These are phyloP conservation scores for Ciborinia camelliae DNA, from an alignment of 2,329 filamentous ascomycete genomes.

Conservation along the genomic window DNA sequence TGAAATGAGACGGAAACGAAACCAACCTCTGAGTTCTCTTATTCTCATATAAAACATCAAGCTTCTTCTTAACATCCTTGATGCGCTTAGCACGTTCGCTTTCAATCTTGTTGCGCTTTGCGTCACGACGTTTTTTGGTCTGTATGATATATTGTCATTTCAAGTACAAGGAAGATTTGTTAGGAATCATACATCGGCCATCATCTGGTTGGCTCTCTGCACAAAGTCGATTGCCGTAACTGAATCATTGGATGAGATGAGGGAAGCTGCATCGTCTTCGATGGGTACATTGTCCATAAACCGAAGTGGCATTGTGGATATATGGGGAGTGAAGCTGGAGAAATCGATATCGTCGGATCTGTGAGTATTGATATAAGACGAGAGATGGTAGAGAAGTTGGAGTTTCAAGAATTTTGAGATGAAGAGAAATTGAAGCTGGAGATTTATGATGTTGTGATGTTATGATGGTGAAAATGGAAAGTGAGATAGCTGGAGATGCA, in stretches of 20 bases:
- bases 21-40: conserved; percentile 33
- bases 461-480: not conserved
- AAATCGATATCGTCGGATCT: not conserved
- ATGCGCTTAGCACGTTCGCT: conserved; percentile 28
- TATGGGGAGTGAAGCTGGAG: not conserved
- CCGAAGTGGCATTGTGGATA: not conserved
- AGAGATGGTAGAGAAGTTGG: not conserved
- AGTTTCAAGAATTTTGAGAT: not conserved
- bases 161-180: not conserved
- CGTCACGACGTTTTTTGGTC: conserved; percentile 31
- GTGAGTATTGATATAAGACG: not conserved
- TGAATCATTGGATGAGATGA: not conserved
- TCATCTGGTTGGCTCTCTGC: conserved; percentile 4
- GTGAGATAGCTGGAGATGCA: not conserved
- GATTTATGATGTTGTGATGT: too few species aligned
- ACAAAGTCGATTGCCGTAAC: not conserved
- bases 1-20: not conserved
- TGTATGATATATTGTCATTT: conserved; percentile 18
- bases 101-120: conserved; percentile 33
- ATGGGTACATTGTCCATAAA: not conserved
- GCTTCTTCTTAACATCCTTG: conserved; percentile 28
- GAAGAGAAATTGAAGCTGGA: not conserved
- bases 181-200: not conserved
- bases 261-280: not conserved
- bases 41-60: conserved; percentile 29